phyloP scores from a whole-genome alignment of 441 rosid species.

The Biscutella auriculata region DNA sequence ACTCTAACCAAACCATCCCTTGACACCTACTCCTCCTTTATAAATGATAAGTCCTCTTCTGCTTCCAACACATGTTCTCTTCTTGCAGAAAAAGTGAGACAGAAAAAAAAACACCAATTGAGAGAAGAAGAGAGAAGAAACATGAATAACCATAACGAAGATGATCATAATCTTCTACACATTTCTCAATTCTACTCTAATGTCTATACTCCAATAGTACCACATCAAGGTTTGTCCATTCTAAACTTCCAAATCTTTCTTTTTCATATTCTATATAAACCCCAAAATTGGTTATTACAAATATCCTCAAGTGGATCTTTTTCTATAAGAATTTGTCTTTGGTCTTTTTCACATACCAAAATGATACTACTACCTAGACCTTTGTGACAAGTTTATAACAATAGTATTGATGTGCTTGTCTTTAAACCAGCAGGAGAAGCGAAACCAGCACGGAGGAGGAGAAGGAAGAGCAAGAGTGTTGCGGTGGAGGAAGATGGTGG shows the following conservation, averaged over 20 bases:
- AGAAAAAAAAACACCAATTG: neutral
- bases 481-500: slow-evolving; percentile 14
- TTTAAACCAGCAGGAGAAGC: slow-evolving; percentile 26
- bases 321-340: neutral
- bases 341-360: neutral
- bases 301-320: slow-evolving; percentile 17
- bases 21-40: slow-evolving; percentile 22
- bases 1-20: slow-evolving; percentile 13
- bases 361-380: too few relatives aligned
- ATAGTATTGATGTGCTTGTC: neutral
- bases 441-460: slow-evolving; percentile 29
- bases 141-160: slow-evolving; percentile 26
- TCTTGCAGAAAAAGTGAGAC: slow-evolving; percentile 21
- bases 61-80: slow-evolving; percentile 25
- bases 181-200: slow-evolving; percentile 40
- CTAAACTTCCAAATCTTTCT: neutral
- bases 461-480: slow-evolving; percentile 40
- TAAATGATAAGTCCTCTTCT: slow-evolving; percentile 10
- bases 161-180: slow-evolving; percentile 31
- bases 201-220: slow-evolving; percentile 25
- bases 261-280: neutral
- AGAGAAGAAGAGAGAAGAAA: slow-evolving; percentile 12
- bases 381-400: neutral
- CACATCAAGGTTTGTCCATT: slow-evolving; percentile 42
- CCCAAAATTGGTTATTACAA: neutral